phyloP scores from a whole-genome alignment of 1,284 basidiomycete species.

The Puccinia hordei region DNA sequence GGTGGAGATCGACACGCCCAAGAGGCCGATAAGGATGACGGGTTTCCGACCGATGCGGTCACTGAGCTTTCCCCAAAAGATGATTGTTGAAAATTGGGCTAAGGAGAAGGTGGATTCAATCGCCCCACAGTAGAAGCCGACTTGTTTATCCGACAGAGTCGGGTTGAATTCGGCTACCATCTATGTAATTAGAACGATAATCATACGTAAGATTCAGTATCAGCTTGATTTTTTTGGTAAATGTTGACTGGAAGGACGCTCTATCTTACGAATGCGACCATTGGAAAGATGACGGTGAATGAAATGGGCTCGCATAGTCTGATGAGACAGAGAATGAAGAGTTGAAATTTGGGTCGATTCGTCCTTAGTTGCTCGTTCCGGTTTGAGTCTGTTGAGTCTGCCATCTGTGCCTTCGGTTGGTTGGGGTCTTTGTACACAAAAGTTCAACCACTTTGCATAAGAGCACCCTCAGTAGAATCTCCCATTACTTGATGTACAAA shows the following conservation, averaged over 20 bases:
- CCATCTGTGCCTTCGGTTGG: background rate
- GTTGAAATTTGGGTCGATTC: slow-evolving; percentile 58
- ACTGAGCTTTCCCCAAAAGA: slow-evolving; percentile 59
- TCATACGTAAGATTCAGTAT: slow-evolving; percentile 48
- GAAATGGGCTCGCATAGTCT: slow-evolving; percentile 58
- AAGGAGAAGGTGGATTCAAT: slow-evolving; percentile 59
- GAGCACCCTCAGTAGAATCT: no score
- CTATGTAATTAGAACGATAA: slow-evolving; percentile 56
- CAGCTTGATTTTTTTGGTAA: slow-evolving; percentile 37
- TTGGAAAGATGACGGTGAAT: slow-evolving; percentile 49
- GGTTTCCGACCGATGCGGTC: slow-evolving; percentile 61
- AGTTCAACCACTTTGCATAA: no score
- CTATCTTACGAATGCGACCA: slow-evolving; percentile 12
- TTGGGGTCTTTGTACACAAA: no score
- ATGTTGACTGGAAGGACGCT: slow-evolving; percentile 57
- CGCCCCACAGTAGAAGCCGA: slow-evolving; percentile 59
- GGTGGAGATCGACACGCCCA: slow-evolving; percentile 59
- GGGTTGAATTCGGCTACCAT: slow-evolving; percentile 32
- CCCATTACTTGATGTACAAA: no score
- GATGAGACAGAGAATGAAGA: slow-evolving; percentile 60
- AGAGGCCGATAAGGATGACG: slow-evolving; percentile 59
- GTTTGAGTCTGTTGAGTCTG: background rate
- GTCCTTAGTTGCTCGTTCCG: background rate
- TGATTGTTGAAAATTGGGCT: slow-evolving; percentile 58
- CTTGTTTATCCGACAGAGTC: slow-evolving; percentile 41